A percentile compares a stretch with the other conserved stretches of the same genome.
phyloP scores from a whole-genome alignment of 495 filamentous ascomycete species.

The Hyphodiscus hymeniophilus region DNA sequence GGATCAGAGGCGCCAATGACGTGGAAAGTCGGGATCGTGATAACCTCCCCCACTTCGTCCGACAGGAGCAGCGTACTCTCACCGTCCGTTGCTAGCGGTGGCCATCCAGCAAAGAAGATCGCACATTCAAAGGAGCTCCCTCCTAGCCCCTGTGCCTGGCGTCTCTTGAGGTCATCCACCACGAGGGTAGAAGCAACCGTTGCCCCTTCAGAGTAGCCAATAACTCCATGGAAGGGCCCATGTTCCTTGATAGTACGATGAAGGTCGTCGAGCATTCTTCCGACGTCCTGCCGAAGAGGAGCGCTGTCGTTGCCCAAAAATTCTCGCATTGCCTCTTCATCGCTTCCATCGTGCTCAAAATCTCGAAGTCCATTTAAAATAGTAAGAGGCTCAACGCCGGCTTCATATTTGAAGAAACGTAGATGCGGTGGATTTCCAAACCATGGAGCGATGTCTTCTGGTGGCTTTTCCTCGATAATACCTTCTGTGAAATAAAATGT shows the following conservation, averaged over 20 bases:
- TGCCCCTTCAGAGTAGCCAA: constrained; percentile 49
- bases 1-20: constrained; percentile 48
- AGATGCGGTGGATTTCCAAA: constrained; percentile 44
- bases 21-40: constrained; percentile 47
- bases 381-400: constrained; percentile 34
- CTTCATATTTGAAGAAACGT: constrained; percentile 39
- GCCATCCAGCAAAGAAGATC: constrained; percentile 46
- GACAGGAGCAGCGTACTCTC: constrained; percentile 28
- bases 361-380: constrained; percentile 41
- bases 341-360: constrained; percentile 35
- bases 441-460: constrained; percentile 41
- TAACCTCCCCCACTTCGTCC: constrained; percentile 36
- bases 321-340: constrained; percentile 43
- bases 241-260: constrained; percentile 29
- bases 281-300: constrained; percentile 22
- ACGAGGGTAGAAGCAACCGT: constrained; percentile 39
- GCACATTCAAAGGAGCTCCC: constrained; percentile 44
- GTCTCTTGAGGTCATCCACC: constrained; percentile 36
- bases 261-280: constrained; percentile 26
- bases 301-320: constrained; percentile 19
- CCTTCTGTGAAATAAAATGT: constrained; percentile 42
- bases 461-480: constrained; percentile 33
- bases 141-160: constrained; percentile 27
- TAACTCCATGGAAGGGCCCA: constrained; percentile 36
- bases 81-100: constrained; percentile 35